These are phyloP conservation scores for Ramaria rubella DNA, from an alignment of 768 basidiomycete genomes.

Conservation along the genomic window DNA sequence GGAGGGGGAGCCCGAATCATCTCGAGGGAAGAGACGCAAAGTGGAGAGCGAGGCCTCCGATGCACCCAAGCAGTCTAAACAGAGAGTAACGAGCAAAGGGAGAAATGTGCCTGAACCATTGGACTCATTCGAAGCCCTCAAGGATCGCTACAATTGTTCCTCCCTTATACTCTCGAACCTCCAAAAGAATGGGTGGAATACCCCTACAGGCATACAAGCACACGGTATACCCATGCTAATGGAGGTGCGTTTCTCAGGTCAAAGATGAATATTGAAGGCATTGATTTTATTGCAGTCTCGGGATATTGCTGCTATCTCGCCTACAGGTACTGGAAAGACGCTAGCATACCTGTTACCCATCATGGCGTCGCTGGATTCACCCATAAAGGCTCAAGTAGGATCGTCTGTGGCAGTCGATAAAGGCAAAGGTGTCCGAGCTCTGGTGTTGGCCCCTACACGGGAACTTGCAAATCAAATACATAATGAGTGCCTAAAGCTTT, in stretches of 20 bases:
- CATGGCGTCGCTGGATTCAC: slow-evolving; percentile 51
- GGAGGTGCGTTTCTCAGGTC: slow-evolving; percentile 60
- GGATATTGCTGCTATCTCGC: slow-evolving; percentile 91
- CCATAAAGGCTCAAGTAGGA: slow-evolving; percentile 33
- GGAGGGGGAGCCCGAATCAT: slow-evolving; percentile 16
- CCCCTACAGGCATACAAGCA: slow-evolving; percentile 78
- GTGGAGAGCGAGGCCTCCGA: slow-evolving; percentile 20
- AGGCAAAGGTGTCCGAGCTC: slow-evolving; percentile 61
- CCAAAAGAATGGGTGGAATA: slow-evolving; percentile 45
- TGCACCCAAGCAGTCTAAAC: slow-evolving; percentile 31
- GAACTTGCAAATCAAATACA: slow-evolving; percentile 96
- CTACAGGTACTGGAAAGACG: slow-evolving; percentile 97
- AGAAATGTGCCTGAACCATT: slow-evolving; percentile 55
- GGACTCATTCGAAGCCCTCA: slow-evolving; percentile 53
- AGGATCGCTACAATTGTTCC: slow-evolving; percentile 50
- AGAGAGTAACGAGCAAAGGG: slow-evolving; percentile 74
- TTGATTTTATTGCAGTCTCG: slow-evolving; percentile 42
- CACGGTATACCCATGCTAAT: slow-evolving; percentile 74
- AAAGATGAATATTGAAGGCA: too few relatives aligned
- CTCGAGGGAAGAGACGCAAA: slow-evolving; percentile 16
- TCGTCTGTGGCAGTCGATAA: slow-evolving; percentile 29
- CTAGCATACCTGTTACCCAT: slow-evolving; percentile 85
- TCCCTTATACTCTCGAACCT: slow-evolving; percentile 63
- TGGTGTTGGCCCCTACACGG: slow-evolving; percentile 86
- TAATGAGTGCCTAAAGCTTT: slow-evolving; percentile 81